Evolutionary conservation across 805 yeast species (phyloP).

Genomic region (Zygosaccharomyces bisporus): DNA sequence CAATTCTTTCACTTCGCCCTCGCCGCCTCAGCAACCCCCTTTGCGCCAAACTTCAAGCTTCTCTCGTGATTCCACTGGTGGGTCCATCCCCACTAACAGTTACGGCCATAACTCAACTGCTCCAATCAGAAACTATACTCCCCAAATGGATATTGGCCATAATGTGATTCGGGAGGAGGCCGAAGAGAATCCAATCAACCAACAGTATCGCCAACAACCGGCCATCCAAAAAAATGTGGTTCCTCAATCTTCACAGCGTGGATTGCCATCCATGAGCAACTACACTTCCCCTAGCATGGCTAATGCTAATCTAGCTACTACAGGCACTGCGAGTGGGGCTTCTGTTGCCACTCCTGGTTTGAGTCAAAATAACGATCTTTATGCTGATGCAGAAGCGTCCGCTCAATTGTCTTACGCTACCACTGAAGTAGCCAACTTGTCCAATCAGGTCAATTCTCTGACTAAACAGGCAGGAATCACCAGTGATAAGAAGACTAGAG

Average conservation of each 20-base stretch:
- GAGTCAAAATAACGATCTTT: constrained; percentile 43
- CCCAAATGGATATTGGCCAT: constrained; percentile 12
- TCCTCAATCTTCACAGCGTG: constrained; percentile 13
- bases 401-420: constrained; percentile 73
- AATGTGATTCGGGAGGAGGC: constrained; percentile 15
- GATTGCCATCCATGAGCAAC: not conserved
- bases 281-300: constrained; percentile 1
- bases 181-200: constrained; percentile 10
- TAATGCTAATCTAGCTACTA: not conserved
- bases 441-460: constrained; percentile 78
- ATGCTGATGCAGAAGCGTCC: constrained; percentile 58
- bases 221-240: constrained; percentile 9
- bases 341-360: constrained; percentile 23
- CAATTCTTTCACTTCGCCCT: constrained; percentile 48
- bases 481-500: constrained; percentile 65
- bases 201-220: constrained; percentile 34
- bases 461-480: constrained; percentile 68
- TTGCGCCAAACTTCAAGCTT: constrained; percentile 11
- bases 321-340: constrained; percentile 18
- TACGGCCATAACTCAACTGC: constrained; percentile 4
- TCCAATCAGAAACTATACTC: constrained; percentile 3
- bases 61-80: constrained; percentile 11
- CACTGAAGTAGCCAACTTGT: constrained; percentile 79
- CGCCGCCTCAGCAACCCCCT: constrained; percentile 16
- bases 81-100: constrained; percentile 1